Evolutionary conservation across 495 filamentous ascomycete species (phyloP).

Genomic region (Aspergillus leporis): DNA sequence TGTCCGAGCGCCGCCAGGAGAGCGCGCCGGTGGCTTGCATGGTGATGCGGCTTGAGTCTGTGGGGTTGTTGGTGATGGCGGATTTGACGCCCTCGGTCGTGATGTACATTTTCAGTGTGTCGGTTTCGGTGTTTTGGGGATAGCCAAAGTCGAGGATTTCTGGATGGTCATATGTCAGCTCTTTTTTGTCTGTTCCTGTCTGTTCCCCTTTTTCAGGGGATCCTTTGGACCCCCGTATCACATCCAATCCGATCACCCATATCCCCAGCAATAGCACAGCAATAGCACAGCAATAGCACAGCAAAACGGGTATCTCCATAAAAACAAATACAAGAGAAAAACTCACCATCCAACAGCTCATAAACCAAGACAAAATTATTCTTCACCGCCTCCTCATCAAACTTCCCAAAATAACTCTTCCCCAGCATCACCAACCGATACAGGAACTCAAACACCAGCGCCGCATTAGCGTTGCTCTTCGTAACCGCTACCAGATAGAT

Average conservation of each 20-base stretch:
- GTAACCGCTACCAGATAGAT: constrained; percentile 98
- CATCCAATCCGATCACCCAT: not conserved
- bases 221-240: not conserved
- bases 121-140: constrained; percentile 97
- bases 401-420: constrained; percentile 96
- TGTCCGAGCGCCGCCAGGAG: constrained; percentile 94
- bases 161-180: constrained; percentile 30
- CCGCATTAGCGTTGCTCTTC: constrained; percentile 99
- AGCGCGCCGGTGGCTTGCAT: constrained; percentile 98
- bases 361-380: constrained; percentile 99
- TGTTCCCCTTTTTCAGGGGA: not conserved
- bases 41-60: constrained; percentile 91
- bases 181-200: not conserved
- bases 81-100: constrained; percentile 99
- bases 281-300: not conserved
- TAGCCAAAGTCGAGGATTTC: constrained; percentile 99
- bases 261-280: not conserved
- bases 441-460: constrained; percentile 96
- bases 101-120: constrained; percentile 99
- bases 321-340: too few relatives aligned
- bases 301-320: too few relatives aligned
- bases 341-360: constrained; percentile 89
- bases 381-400: constrained; percentile 99
- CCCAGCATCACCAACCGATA: constrained; percentile 89
- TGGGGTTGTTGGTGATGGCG: constrained; percentile 68